Conservation (phyloP, 2,329 filamentous ascomycete species). For the Arthrobotrys iridis region DNA sequence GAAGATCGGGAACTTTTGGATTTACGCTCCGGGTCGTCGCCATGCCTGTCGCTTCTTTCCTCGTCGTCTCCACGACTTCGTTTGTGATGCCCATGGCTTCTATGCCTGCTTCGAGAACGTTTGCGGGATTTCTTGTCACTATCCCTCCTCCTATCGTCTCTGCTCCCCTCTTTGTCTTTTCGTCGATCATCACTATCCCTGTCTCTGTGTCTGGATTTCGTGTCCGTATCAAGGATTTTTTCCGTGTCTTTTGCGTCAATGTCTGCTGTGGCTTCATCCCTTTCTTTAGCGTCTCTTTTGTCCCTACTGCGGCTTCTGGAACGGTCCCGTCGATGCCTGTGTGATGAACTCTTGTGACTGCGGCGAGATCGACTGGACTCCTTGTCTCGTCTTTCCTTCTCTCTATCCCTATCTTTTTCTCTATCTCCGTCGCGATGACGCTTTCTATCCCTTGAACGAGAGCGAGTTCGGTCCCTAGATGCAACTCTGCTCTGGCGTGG, state of each 20-base stretch:
- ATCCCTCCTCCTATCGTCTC: constrained; percentile 47
- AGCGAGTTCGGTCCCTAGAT: constrained; percentile 47
- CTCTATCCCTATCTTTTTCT: constrained; percentile 55
- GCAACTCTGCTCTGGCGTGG: constrained; percentile 29
- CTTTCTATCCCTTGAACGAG: constrained; percentile 43
- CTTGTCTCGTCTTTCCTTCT: constrained; percentile 39
- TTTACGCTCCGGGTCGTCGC: constrained; percentile 54
- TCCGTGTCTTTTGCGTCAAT: constrained; percentile 53
- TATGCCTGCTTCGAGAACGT: constrained; percentile 48
- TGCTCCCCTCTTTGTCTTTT: constrained; percentile 54
- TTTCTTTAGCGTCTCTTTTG: constrained; percentile 49
- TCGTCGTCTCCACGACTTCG: constrained; percentile 53
- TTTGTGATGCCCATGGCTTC: constrained; percentile 51
- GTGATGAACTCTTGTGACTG: constrained; percentile 55
- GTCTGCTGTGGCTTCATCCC: constrained; percentile 55
- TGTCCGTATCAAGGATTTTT: constrained; percentile 37
- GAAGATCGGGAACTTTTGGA: constrained; percentile 55
- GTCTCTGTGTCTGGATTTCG: constrained; percentile 53
- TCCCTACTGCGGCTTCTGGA: constrained; percentile 52
- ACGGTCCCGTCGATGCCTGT: constrained; percentile 49
- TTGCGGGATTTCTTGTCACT: constrained; percentile 53
- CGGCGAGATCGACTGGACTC: constrained; percentile 55
- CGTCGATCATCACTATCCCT: constrained; percentile 53
- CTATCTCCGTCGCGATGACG: constrained; percentile 49
- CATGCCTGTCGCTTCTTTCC: constrained; percentile 53